Evolutionary conservation across 495 filamentous ascomycete species (phyloP), one percentile per base, ranked within the genome.

Genomic region (Penicillium robsamsonii): DNA sequence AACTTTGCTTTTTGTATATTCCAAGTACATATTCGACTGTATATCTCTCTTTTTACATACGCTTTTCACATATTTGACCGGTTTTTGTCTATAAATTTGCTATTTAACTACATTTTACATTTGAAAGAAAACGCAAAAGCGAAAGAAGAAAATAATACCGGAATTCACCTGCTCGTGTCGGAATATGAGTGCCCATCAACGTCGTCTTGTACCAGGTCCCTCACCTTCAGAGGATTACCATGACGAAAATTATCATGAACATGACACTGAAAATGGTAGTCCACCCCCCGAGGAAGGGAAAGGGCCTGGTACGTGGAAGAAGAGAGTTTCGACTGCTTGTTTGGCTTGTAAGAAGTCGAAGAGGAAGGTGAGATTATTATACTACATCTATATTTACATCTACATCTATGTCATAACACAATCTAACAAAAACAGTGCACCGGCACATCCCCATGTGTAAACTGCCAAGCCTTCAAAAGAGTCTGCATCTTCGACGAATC

Each of bases 281-380:
- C 62, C 55, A 11, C 30, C 52, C 10, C 29, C 53, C 3, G 46
- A 44, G 9, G 33, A 37, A 5, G 40, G 7, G 8, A 45, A 54
- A 3, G 40, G 38, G 6, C 53, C 49, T 5, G 56, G 60, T 13
- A 22, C 56, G 0, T 68, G 68, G 62, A 77, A 77, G 62, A 79
- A 75, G 54, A 63, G 76, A 10, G 76, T 76, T 2, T 79, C 76
- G 0, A 77, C 75, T 48, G 76, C 76, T 7, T 79, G 76, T 63
- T 46, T 76, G 50, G 71, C 74, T 0, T 79, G 76, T 58, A 79
- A 79, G 40, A 76, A 77, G 58, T 79, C 76, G 0, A 79, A 79
- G 58, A 67, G 76, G 7, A 79, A 79, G 68, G 75, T 61, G 44
- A 47, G 64, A 55, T 35, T 35, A 20, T 46, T 8, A 18, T 46